Evolutionary conservation across 2,329 filamentous ascomycete genomes (phyloP).

Genomic region (Apiospora malaysiana): DNA sequence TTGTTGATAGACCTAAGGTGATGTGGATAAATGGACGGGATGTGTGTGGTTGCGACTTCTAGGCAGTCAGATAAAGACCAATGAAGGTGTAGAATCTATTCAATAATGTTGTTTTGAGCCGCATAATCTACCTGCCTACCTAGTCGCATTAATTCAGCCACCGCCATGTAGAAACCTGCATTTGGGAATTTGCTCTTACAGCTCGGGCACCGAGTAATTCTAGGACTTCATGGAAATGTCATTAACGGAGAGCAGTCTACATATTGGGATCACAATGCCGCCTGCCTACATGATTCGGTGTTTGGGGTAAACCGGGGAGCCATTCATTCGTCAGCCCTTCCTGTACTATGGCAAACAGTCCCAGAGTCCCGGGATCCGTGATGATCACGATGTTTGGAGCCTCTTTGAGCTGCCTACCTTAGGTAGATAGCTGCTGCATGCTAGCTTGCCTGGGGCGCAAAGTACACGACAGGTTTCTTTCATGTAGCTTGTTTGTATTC

Average conservation of each 20-base stretch:
- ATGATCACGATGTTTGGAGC: not conserved
- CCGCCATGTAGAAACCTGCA: not conserved
- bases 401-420: not conserved
- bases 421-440: not conserved
- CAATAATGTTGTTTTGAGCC: not conserved
- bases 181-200: not conserved
- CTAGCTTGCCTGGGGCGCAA: not conserved
- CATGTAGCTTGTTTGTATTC: not conserved
- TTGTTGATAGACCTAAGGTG: not conserved
- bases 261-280: not conserved
- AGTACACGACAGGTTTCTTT: not conserved
- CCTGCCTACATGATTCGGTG: no score
- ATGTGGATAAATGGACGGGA: not conserved
- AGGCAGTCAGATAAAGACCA: constrained; percentile 2
- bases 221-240: not conserved
- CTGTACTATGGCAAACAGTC: not conserved
- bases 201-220: not conserved
- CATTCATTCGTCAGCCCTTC: not conserved
- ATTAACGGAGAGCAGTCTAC: not conserved
- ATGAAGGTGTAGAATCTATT: not conserved
- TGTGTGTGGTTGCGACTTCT: not conserved
- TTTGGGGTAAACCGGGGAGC: no score
- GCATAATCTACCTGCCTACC: not conserved
- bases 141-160: not conserved
- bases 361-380: not conserved